Percentiles rank a stretch among this genome's conserved stretches.
These are phyloP conservation scores for Pseudopithomyces maydicus DNA, from an alignment of 2,329 filamentous ascomycete genomes.

Conservation along the genomic window DNA sequence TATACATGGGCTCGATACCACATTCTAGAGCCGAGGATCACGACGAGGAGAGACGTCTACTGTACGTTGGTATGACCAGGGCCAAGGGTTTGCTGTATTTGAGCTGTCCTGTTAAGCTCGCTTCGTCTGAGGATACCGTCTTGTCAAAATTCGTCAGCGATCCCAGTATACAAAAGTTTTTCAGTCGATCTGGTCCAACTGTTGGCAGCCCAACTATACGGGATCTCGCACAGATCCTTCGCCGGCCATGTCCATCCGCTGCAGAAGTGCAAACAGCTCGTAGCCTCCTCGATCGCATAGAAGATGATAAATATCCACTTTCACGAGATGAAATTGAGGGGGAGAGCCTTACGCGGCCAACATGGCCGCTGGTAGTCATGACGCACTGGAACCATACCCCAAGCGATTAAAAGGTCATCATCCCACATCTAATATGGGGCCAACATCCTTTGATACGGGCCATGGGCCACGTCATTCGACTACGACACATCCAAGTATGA, in stretches of 20 bases:
- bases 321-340: conserved; percentile 42
- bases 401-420: conserved; percentile 37
- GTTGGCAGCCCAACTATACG: conserved; percentile 67
- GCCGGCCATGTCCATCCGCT: conserved; percentile 64
- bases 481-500: conserved; percentile 25
- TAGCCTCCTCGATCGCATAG: conserved; percentile 30
- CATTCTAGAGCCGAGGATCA: conserved; percentile 84
- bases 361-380: conserved; percentile 2
- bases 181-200: conserved; percentile 70
- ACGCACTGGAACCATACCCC: conserved; percentile 13
- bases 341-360: conserved; percentile 27
- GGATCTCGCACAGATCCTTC: conserved; percentile 73
- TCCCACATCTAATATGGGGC: conserved; percentile 8
- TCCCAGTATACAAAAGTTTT: conserved; percentile 55
- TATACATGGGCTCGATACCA: conserved; percentile 88
- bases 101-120: conserved; percentile 75
- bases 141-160: conserved; percentile 75
- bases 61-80: conserved; percentile 97
- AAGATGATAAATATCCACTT: conserved; percentile 43
- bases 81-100: conserved; percentile 86
- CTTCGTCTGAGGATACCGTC: conserved; percentile 64
- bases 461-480: conserved; percentile 31
- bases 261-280: conserved; percentile 28
- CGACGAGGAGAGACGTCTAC: conserved; percentile 83
- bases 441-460: conserved; percentile 38